Percentiles rank a stretch among this genome's conserved stretches.
Evolutionary conservation across 768 basidiomycete genomes (phyloP).

Genomic region (Cyclocybe cylindracea): DNA sequence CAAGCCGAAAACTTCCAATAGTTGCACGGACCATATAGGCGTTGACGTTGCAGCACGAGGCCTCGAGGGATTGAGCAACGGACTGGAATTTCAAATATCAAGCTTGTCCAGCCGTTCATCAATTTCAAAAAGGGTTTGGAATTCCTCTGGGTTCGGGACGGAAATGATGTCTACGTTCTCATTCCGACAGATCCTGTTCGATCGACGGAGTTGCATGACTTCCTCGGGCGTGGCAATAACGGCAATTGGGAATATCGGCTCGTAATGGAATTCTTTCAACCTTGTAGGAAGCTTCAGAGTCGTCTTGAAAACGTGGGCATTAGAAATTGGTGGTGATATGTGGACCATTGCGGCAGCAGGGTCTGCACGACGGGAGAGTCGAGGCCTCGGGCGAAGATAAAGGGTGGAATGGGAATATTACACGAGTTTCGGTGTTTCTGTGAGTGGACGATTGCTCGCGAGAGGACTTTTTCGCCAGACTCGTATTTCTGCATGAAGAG

Average conservation of each 20-base stretch:
- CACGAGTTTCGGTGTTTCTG: no score
- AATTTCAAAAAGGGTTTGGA: slow-evolving; percentile 39
- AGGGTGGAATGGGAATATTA: slow-evolving; percentile 54
- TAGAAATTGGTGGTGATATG: slow-evolving; percentile 54
- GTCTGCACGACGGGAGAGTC: slow-evolving; percentile 62
- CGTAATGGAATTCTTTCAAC: slow-evolving; percentile 57
- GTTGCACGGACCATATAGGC: no score
- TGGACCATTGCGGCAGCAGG: slow-evolving; percentile 64
- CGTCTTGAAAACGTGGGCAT: slow-evolving; percentile 29
- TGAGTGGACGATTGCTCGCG: background rate
- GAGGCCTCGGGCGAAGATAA: slow-evolving; percentile 50
- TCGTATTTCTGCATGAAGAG: slow-evolving; percentile 41
- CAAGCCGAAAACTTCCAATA: no score
- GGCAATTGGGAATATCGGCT: slow-evolving; percentile 62
- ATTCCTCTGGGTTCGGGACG: slow-evolving; percentile 35
- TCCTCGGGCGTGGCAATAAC: slow-evolving; percentile 41
- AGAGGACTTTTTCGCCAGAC: slow-evolving; percentile 30
- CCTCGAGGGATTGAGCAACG: slow-evolving; percentile 1
- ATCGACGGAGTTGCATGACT: slow-evolving; percentile 30
- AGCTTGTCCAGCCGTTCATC: slow-evolving; percentile 58
- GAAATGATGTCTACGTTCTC: slow-evolving; percentile 38
- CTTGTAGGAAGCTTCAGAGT: slow-evolving; percentile 31
- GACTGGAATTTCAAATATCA: slow-evolving; percentile 24
- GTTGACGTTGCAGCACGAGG: background rate
- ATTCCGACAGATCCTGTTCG: slow-evolving; percentile 40